Conservation (phyloP, 768 basidiomycete species). For the Pisolithus tinctorius region DNA sequence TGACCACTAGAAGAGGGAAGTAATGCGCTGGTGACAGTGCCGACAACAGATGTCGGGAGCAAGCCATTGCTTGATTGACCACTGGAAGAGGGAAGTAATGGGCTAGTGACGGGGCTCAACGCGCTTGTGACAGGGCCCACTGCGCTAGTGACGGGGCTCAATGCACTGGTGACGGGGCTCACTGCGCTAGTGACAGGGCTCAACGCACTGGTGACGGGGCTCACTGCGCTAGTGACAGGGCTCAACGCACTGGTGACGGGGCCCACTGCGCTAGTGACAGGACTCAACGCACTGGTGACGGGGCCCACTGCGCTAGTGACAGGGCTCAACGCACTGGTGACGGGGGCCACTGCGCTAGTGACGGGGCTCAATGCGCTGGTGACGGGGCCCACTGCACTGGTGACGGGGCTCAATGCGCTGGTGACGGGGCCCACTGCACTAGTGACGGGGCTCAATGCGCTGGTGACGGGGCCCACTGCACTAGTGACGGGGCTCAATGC, state of each 20-base stretch:
- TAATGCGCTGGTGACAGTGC: neutral
- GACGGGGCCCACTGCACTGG: too few relatives aligned
- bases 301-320: too few relatives aligned
- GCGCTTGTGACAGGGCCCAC: neutral
- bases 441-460: neutral
- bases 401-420: neutral
- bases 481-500: neutral
- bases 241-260: too few relatives aligned
- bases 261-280: too few relatives aligned
- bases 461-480: neutral
- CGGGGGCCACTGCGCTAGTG: too few relatives aligned
- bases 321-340: too few relatives aligned
- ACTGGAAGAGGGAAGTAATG: neutral
- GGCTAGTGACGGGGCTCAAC: neutral
- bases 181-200: too few relatives aligned
- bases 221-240: neutral
- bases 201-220: neutral
- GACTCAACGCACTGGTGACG: too few relatives aligned
- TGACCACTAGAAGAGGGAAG: neutral
- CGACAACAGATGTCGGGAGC: neutral
- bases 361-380: too few relatives aligned
- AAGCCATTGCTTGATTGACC: neutral
- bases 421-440: neutral
- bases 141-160: too few relatives aligned
- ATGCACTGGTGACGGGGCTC: neutral